Percentiles rank a stretch among this genome's conserved stretches.
Conservation (phyloP, 2,329 filamentous ascomycete genomes). For the Cercospora brassicicola region DNA sequence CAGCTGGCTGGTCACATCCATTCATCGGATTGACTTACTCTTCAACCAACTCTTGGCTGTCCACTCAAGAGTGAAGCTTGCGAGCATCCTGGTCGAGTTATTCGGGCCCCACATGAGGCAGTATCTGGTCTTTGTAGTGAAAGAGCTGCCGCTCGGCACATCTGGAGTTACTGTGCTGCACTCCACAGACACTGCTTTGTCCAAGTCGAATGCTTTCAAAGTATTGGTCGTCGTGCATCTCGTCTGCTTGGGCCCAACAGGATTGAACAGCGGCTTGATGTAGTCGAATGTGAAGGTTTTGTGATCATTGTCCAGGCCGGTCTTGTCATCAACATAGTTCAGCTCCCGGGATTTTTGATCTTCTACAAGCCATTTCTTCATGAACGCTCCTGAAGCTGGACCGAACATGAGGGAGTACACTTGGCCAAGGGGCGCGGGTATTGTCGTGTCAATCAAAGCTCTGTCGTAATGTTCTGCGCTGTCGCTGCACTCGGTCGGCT, state of each 20-base stretch:
- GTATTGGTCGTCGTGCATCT: slow-evolving; percentile 88
- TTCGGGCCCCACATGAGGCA: slow-evolving; percentile 89
- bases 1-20: background rate
- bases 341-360: slow-evolving; percentile 91
- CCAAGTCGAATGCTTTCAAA: slow-evolving; percentile 80
- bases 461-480: slow-evolving; percentile 77
- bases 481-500: slow-evolving; percentile 83
- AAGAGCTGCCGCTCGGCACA: slow-evolving; percentile 90
- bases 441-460: slow-evolving; percentile 77
- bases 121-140: slow-evolving; percentile 89
- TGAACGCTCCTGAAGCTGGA: slow-evolving; percentile 72
- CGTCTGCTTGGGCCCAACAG: slow-evolving; percentile 89
- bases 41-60: slow-evolving; percentile 97
- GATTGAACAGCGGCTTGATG: slow-evolving; percentile 81
- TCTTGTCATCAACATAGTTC: slow-evolving; percentile 77
- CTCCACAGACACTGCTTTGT: slow-evolving; percentile 80
- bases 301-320: slow-evolving; percentile 69
- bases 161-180: slow-evolving; percentile 88
- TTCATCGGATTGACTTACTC: slow-evolving; percentile 55
- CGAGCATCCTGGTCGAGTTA: slow-evolving; percentile 79
- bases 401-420: slow-evolving; percentile 89
- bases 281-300: slow-evolving; percentile 76
- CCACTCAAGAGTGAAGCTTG: slow-evolving; percentile 94
- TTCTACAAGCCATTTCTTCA: slow-evolving; percentile 79
- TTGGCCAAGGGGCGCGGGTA: slow-evolving; percentile 85